Percentiles rank a stretch among this genome's conserved stretches.
phyloP scores from a whole-genome alignment of 2,329 filamentous ascomycete species.

The Sclerotinia spermophila region DNA sequence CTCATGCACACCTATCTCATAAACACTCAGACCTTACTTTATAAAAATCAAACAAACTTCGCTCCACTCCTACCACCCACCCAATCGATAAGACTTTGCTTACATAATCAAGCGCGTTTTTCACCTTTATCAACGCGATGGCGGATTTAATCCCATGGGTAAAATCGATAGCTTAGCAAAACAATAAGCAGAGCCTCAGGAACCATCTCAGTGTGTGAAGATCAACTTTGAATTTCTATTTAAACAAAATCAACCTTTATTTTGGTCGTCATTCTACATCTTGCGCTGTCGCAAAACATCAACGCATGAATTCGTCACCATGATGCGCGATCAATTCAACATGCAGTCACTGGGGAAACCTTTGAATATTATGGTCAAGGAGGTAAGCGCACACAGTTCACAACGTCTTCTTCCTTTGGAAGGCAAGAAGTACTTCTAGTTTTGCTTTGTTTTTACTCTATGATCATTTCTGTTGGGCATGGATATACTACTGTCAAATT shows the following conservation, averaged over 20 bases:
- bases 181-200: conserved; percentile 17
- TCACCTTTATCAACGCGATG: background rate
- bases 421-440: background rate
- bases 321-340: conserved; percentile 53
- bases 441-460: background rate
- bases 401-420: background rate
- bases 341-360: conserved; percentile 63
- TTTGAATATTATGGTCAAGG: conserved; percentile 63
- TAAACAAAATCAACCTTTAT: background rate
- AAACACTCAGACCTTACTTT: background rate
- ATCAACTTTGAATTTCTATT: background rate
- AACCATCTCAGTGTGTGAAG: background rate
- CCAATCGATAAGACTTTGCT: background rate
- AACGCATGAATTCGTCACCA: conserved; percentile 19
- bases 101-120: conserved; percentile 13
- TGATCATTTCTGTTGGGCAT: background rate
- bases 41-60: background rate
- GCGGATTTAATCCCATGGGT: background rate
- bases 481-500: too few species aligned
- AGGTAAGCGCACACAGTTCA: conserved; percentile 47
- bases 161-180: background rate
- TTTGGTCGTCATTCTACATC: background rate
- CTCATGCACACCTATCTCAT: background rate
- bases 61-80: background rate
- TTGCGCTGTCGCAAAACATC: conserved; percentile 15